Conservation (phyloP, 139 green algal genomes). For the Dunaliella primolecta region DNA sequence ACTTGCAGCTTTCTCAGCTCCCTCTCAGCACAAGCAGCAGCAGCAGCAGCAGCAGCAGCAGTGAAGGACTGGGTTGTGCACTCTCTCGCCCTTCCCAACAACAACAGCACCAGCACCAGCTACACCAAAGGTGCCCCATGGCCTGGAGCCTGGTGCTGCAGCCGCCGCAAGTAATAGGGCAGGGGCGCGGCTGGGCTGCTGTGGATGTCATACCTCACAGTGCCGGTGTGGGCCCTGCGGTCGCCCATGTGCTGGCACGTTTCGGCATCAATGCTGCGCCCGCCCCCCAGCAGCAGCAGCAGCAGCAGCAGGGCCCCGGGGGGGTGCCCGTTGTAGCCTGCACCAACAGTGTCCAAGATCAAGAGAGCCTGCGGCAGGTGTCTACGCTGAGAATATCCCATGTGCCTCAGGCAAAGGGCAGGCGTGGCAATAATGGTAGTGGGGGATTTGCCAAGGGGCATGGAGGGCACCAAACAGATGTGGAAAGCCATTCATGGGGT, state of each 20-base stretch:
- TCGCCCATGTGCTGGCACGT: neutral
- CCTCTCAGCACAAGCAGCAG: neutral
- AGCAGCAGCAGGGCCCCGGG: neutral
- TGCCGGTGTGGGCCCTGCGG: neutral
- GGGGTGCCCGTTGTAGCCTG: neutral
- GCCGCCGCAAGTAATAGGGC: neutral
- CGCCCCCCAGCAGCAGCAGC: neutral
- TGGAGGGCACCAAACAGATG: neutral
- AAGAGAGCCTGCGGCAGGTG: neutral
- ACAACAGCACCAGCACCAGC: neutral
- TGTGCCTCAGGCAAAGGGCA: neutral
- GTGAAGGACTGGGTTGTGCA: no score
- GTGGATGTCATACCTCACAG: neutral
- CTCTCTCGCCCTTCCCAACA: neutral
- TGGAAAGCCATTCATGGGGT: neutral
- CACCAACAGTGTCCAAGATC: neutral
- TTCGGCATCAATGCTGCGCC: neutral
- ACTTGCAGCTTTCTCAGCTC: no score
- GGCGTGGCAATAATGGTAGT: neutral
- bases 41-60: neutral
- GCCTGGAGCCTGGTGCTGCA: slow-evolving; percentile 9
- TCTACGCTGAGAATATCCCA: neutral
- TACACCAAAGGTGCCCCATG: neutral
- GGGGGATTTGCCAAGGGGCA: neutral
- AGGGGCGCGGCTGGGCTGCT: neutral